These are phyloP conservation scores for Karstenula rhodostoma DNA, from an alignment of 2,329 filamentous ascomycete species.

Conservation along the genomic window DNA sequence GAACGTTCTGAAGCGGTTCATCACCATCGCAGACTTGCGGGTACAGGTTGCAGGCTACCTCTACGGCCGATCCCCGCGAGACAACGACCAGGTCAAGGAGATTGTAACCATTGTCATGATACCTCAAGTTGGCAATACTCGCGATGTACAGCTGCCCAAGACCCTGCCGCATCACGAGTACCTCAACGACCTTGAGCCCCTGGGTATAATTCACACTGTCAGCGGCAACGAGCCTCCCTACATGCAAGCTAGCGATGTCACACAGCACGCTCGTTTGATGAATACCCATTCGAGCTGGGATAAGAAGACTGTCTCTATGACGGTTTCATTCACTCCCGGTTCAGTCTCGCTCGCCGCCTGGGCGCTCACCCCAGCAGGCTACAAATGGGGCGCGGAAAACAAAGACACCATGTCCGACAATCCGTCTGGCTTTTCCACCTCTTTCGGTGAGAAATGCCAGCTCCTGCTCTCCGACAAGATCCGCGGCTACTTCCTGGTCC, in stretches of 20 bases:
- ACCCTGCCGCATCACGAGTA: slow-evolving; percentile 92
- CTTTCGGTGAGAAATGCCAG: slow-evolving; percentile 95
- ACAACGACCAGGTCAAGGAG: slow-evolving; percentile 97
- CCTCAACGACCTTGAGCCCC: slow-evolving; percentile 83
- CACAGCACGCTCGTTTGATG: slow-evolving; percentile 89
- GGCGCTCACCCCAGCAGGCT: slow-evolving; percentile 89
- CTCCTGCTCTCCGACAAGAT: slow-evolving; percentile 92
- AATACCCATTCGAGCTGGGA: slow-evolving; percentile 83
- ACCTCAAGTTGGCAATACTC: slow-evolving; percentile 92
- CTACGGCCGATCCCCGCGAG: slow-evolving; percentile 89
- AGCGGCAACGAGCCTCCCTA: slow-evolving; percentile 95
- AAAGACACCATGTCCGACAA: slow-evolving; percentile 91
- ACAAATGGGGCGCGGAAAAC: slow-evolving; percentile 97
- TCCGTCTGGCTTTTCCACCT: slow-evolving; percentile 89
- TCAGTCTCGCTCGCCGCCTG: slow-evolving; percentile 95
- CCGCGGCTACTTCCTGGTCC: slow-evolving; percentile 94
- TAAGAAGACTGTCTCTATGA: slow-evolving; percentile 91
- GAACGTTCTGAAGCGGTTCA: slow-evolving; percentile 98
- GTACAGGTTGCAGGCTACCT: slow-evolving; percentile 97
- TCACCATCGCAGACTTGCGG: slow-evolving; percentile 93
- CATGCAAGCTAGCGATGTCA: slow-evolving; percentile 95
- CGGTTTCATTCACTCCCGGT: slow-evolving; percentile 94
- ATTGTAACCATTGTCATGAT: slow-evolving; percentile 97
- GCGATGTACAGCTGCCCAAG: slow-evolving; percentile 89
- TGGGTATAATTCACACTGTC: slow-evolving; percentile 94